Percentiles rank a stretch among this genome's conserved stretches.
These are phyloP conservation scores for Didymella exigua DNA, from an alignment of 2,329 filamentous ascomycete genomes.

Conservation along the genomic window DNA sequence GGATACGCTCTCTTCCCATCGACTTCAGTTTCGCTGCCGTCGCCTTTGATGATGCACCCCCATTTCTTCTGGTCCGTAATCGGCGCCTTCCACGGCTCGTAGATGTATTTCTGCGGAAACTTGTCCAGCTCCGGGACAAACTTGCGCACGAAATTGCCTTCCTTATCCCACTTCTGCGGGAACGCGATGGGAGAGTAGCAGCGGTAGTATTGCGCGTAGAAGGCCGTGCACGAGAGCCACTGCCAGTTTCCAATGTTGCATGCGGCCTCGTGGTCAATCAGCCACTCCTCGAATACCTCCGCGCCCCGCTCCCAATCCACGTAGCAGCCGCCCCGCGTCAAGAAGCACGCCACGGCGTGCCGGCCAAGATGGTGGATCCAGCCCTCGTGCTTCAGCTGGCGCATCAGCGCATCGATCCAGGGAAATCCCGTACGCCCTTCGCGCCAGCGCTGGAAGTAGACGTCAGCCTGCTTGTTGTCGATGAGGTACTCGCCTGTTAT, in stretches of 20 bases:
- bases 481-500: slow-evolving; percentile 67
- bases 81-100: slow-evolving; percentile 78
- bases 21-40: slow-evolving; percentile 42
- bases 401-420: slow-evolving; percentile 82
- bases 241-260: slow-evolving; percentile 81
- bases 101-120: slow-evolving; percentile 72
- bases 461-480: slow-evolving; percentile 66
- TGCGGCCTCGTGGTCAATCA: slow-evolving; percentile 75
- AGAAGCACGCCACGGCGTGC: slow-evolving; percentile 78
- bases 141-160: slow-evolving; percentile 66
- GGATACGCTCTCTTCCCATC: slow-evolving; percentile 63
- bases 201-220: slow-evolving; percentile 73
- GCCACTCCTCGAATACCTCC: slow-evolving; percentile 77
- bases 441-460: slow-evolving; percentile 72
- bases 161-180: slow-evolving; percentile 75
- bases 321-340: slow-evolving; percentile 80
- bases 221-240: slow-evolving; percentile 77
- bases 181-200: slow-evolving; percentile 75
- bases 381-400: slow-evolving; percentile 71
- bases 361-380: slow-evolving; percentile 82
- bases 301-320: slow-evolving; percentile 79
- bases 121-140: slow-evolving; percentile 71
- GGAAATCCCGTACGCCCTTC: slow-evolving; percentile 74
- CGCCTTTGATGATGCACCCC: slow-evolving; percentile 64
- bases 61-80: slow-evolving; percentile 71